Percentiles rank a stretch among this genome's conserved stretches.
These are phyloP conservation scores for Colletotrichum caudatum DNA, from an alignment of 2,329 filamentous ascomycete genomes.

Conservation along the genomic window DNA sequence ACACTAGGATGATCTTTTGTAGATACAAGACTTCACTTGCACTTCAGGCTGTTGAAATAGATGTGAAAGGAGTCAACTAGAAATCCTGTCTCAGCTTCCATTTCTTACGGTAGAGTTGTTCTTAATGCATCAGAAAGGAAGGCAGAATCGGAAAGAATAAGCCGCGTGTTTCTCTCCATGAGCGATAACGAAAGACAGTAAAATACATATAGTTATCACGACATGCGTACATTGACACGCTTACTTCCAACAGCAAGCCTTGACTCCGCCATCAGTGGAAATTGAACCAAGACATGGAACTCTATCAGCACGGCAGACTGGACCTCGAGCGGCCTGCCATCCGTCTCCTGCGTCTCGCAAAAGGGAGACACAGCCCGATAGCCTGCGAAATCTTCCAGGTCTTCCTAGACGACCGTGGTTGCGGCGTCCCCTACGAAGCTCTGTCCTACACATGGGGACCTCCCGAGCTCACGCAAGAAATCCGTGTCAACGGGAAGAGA, in stretches of 20 bases:
- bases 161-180: too few relatives aligned
- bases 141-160: accelerated
- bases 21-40: neutral
- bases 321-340: neutral
- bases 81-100: neutral
- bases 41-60: neutral
- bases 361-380: neutral
- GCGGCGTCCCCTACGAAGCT: constrained; percentile 40
- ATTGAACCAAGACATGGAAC: neutral
- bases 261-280: neutral
- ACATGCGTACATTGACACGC: neutral
- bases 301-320: neutral
- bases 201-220: too few relatives aligned
- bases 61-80: neutral
- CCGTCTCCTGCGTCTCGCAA: neutral
- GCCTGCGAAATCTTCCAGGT: neutral
- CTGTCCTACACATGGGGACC: constrained; percentile 44
- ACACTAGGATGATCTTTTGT: neutral
- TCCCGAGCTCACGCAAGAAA: accelerated
- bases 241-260: too few relatives aligned
- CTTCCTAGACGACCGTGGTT: neutral
- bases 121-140: neutral
- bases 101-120: neutral
- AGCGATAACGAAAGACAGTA: neutral
- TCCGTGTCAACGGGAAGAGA: constrained; percentile 14